Evolutionary conservation across 352 stramenopile species (phyloP).

Genomic region (Globisporangium camurandrum): DNA sequence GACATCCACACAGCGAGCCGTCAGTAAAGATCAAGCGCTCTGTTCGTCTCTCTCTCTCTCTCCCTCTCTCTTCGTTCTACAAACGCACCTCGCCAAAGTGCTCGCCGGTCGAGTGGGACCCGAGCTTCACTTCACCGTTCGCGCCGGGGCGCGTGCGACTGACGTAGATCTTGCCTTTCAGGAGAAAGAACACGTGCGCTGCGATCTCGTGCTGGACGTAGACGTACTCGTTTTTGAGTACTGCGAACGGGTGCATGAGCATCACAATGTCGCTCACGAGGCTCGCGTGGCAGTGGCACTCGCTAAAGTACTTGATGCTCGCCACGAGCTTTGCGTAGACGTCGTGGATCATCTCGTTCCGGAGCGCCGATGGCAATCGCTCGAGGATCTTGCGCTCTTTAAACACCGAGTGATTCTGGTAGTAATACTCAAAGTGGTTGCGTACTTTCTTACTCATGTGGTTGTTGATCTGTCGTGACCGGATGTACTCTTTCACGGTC

Average conservation of each 20-base stretch:
- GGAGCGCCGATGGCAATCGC: slow-evolving; percentile 59
- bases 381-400: slow-evolving; percentile 60
- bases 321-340: slow-evolving; percentile 61
- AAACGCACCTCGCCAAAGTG: slow-evolving; percentile 73
- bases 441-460: slow-evolving; percentile 69
- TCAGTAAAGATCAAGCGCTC: neutral
- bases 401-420: slow-evolving; percentile 80
- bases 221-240: slow-evolving; percentile 70
- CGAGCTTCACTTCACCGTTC: slow-evolving; percentile 40
- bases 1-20: too few species aligned
- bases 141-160: slow-evolving; percentile 39
- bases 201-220: slow-evolving; percentile 80
- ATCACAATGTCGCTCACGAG: slow-evolving; percentile 83
- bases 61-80: too few species aligned
- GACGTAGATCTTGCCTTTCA: slow-evolving; percentile 66
- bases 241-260: slow-evolving; percentile 66
- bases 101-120: slow-evolving; percentile 38
- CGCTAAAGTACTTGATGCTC: slow-evolving; percentile 59
- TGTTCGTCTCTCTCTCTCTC: too few species aligned
- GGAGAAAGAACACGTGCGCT: slow-evolving; percentile 75
- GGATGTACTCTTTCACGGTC: slow-evolving; percentile 82
- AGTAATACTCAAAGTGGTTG: slow-evolving; percentile 82
- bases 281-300: slow-evolving; percentile 77
- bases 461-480: slow-evolving; percentile 64
- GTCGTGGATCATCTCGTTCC: slow-evolving; percentile 83